Percentiles rank a stretch among this genome's conserved stretches.
These are phyloP conservation scores for Francoa sonchifolia DNA, from an alignment of 441 rosid genomes.

Conservation along the genomic window DNA sequence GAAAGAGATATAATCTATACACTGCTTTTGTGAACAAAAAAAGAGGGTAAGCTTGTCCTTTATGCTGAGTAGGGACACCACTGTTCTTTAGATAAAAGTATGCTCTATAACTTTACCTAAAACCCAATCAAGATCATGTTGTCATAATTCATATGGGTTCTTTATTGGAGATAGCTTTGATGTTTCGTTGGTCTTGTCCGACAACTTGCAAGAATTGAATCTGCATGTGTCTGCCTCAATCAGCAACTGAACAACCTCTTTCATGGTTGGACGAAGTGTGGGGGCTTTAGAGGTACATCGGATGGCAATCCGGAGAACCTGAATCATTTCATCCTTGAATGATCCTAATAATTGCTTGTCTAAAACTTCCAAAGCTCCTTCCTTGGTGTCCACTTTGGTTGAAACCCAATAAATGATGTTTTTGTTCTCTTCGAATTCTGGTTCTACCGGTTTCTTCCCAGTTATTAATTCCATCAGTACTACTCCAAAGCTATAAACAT, in stretches of 20 bases:
- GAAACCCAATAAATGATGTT: conserved; percentile 73
- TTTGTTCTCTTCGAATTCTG: conserved; percentile 73
- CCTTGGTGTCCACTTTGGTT: conserved; percentile 56
- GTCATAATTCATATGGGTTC: conserved; percentile 27
- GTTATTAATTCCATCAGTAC: conserved; percentile 84
- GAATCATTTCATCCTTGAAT: conserved; percentile 57
- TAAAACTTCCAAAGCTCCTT: conserved; percentile 60
- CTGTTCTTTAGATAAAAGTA: conserved; percentile 18
- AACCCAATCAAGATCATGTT: conserved; percentile 9
- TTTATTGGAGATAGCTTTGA: conserved; percentile 30
- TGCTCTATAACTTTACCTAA: conserved; percentile 13
- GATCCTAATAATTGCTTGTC: conserved; percentile 61
- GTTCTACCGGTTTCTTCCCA: conserved; percentile 69
- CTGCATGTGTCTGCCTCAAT: conserved; percentile 54
- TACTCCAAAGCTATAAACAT: conserved; percentile 87
- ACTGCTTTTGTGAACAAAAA: conserved; percentile 13
- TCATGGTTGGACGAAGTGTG: conserved; percentile 70
- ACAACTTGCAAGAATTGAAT: conserved; percentile 32
- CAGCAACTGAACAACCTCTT: conserved; percentile 73
- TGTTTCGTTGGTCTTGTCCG: conserved; percentile 41
- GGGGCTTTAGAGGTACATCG: conserved; percentile 59
- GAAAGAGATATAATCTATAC: conserved; percentile 18
- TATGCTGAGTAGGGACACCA: conserved; percentile 13
- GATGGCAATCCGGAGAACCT: conserved; percentile 61
- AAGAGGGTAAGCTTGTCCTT: conserved; percentile 9